phyloP scores from a whole-genome alignment of 371 early-diverging fungal species.

The Rhizopus sp. region DNA sequence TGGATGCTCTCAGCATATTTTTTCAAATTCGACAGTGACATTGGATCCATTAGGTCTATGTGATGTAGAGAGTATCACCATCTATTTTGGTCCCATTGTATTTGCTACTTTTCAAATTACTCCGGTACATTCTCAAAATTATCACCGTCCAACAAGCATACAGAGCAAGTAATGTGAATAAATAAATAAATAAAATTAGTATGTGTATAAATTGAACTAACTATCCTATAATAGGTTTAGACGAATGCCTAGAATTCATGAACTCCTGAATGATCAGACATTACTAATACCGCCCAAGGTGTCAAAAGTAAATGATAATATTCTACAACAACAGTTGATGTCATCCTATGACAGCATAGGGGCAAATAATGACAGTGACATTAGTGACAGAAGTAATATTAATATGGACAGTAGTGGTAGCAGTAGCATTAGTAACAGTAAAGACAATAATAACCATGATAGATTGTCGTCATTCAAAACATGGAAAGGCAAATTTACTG shows the following conservation, averaged over 20 bases:
- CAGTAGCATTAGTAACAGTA: too few species aligned
- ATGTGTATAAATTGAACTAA: constrained; percentile 1
- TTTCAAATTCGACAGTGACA: constrained; percentile 23
- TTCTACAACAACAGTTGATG: too few species aligned
- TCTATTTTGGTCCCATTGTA: constrained; percentile 32
- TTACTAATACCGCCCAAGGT: not conserved
- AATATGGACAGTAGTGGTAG: too few species aligned
- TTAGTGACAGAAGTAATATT: too few species aligned
- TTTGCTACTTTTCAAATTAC: constrained; percentile 36
- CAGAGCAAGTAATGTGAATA: not conserved
- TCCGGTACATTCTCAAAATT: not conserved
- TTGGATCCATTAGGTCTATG: constrained; percentile 22
- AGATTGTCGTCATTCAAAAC: constrained; percentile 12
- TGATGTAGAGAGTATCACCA: constrained; percentile 29
- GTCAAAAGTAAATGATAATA: too few species aligned
- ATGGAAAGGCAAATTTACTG: constrained; percentile 15
- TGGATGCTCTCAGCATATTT: constrained; percentile 31
- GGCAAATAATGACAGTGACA: too few species aligned
- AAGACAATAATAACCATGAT: too few species aligned
- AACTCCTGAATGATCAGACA: constrained; percentile 4
- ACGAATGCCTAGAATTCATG: constrained; percentile 8
- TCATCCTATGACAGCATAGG: too few species aligned
- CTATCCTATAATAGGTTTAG: not conserved
- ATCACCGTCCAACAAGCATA: not conserved
- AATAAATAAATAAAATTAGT: constrained; percentile 1